A percentile compares a stretch with the other conserved stretches of the same genome.
Evolutionary conservation across 495 filamentous ascomycete species (phyloP).

Genomic region (Lasiosphaeriaceae sp.): DNA sequence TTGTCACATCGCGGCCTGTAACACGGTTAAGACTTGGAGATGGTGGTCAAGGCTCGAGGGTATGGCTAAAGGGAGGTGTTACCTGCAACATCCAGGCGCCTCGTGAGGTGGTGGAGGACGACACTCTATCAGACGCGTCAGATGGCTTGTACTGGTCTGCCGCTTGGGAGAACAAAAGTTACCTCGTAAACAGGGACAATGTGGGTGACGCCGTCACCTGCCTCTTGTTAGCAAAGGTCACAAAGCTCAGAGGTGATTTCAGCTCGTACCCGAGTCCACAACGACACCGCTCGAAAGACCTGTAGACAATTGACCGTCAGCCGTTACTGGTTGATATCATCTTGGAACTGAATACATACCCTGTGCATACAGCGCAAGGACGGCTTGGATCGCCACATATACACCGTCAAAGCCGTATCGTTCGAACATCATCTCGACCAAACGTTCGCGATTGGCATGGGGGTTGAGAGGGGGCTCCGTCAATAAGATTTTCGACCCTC

Average conservation of each 20-base stretch:
- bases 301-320: slow-evolving; percentile 28
- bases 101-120: slow-evolving; percentile 94
- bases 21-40: too few relatives aligned
- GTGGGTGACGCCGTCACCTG: slow-evolving; percentile 89
- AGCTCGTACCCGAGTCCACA: slow-evolving; percentile 67
- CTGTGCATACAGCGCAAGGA: slow-evolving; percentile 95
- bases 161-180: too few relatives aligned
- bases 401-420: slow-evolving; percentile 93
- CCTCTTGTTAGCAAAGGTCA: too few relatives aligned
- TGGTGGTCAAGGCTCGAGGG: too few relatives aligned
- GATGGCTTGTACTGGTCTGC: too few relatives aligned
- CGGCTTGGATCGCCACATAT: slow-evolving; percentile 97
- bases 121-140: slow-evolving; percentile 35
- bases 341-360: slow-evolving; percentile 49
- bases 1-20: slow-evolving; percentile 92
- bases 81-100: slow-evolving; percentile 89
- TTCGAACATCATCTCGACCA: slow-evolving; percentile 99
- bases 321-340: neutral
- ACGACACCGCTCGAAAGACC: slow-evolving; percentile 94
- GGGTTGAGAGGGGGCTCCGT: slow-evolving; percentile 99
- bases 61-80: too few relatives aligned
- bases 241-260: too few relatives aligned
- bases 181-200: slow-evolving; percentile 98
- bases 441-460: slow-evolving; percentile 88
- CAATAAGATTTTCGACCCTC: slow-evolving; percentile 92